phyloP scores from a whole-genome alignment of 257 asterid genomes.

The Eustoma russellianum region DNA sequence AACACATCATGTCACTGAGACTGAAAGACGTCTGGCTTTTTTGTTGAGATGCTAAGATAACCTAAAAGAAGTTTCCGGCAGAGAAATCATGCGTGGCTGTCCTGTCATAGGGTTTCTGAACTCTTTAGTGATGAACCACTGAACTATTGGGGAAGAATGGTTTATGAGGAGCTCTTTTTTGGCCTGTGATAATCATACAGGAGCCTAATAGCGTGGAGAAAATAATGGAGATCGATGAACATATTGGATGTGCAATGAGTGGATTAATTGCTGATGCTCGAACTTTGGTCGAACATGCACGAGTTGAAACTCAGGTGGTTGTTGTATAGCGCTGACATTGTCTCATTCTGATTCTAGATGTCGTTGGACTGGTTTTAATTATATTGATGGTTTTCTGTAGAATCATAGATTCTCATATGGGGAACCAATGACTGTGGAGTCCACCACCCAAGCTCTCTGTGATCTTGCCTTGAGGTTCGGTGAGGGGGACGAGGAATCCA shows the following conservation, averaged over 20 bases:
- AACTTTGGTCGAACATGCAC: constrained; percentile 86
- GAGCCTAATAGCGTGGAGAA: constrained; percentile 47
- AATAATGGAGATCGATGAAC: constrained; percentile 89
- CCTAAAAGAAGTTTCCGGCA: too few species aligned
- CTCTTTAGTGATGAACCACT: too few species aligned
- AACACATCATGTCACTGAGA: too few species aligned
- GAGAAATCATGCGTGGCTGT: too few species aligned
- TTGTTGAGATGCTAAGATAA: too few species aligned
- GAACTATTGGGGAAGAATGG: too few species aligned
- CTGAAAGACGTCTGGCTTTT: too few species aligned
- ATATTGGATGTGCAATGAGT: constrained; percentile 94
- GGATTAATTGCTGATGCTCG: constrained; percentile 96
- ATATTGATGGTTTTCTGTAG: constrained; percentile 21
- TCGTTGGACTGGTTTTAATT: not conserved
- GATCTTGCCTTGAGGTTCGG: constrained; percentile 92
- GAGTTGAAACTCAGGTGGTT: constrained; percentile 83
- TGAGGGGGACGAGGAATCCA: constrained; percentile 90
- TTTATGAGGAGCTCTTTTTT: not conserved
- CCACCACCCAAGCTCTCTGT: constrained; percentile 89
- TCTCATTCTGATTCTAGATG: not conserved
- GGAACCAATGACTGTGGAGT: constrained; percentile 94
- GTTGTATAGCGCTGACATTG: not conserved
- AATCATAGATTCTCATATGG: constrained; percentile 90
- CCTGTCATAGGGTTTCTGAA: too few species aligned
- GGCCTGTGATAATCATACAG: constrained; percentile 11